Evolutionary conservation across 2,329 filamentous ascomycete genomes (phyloP), one percentile per base, ranked within the genome.

Genomic region (Monosporascus cannonballus): DNA sequence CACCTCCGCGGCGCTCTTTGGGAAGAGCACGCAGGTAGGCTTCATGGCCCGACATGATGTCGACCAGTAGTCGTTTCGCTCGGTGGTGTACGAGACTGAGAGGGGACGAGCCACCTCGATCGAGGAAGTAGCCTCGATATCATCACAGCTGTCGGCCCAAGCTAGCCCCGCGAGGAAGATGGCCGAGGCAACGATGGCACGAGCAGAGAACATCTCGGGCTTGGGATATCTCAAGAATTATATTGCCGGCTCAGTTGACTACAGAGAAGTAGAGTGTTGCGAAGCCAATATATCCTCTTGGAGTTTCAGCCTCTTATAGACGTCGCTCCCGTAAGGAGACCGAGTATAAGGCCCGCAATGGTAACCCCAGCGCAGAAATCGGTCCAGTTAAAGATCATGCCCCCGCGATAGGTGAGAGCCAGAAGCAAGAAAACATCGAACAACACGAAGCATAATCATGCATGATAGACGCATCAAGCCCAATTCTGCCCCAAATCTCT

Each of bases 1-100:
- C 25, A 84, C 78, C 59, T 84, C 77, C 8, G 72, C 66, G 1
- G 75, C 72, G 37, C 70, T 76, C n/a, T 68, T 70, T 2, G 79
- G 78, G 45, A 74, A 73, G 38, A 77, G 67, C 48, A 76, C 75
- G 54, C 76, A 79, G 45, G 67, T 69, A 6, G 76, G 76, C 41
- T 66, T 65, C 22, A 76, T 64, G 37, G 72, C 66, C 11, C 69
- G 66, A 48, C 73, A 76, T 24, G 72, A 69, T 1, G 67, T 68
- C 1, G 75, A 78, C 74, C 74, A 77, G 62, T 77, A 77, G 4
- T 74, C 64, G 4, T 59, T 61, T 57, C 74, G 64, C 49, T 75
- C 74, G 2, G 51, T 47, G 17, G 64, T 60, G 52, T 77, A 77
- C 6, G 60, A 60, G 7, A 67, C 37, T 3, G 68, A 61, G 1